These are phyloP conservation scores for Lipomyces lipofer DNA, from an alignment of 805 yeast genomes.

Conservation along the genomic window DNA sequence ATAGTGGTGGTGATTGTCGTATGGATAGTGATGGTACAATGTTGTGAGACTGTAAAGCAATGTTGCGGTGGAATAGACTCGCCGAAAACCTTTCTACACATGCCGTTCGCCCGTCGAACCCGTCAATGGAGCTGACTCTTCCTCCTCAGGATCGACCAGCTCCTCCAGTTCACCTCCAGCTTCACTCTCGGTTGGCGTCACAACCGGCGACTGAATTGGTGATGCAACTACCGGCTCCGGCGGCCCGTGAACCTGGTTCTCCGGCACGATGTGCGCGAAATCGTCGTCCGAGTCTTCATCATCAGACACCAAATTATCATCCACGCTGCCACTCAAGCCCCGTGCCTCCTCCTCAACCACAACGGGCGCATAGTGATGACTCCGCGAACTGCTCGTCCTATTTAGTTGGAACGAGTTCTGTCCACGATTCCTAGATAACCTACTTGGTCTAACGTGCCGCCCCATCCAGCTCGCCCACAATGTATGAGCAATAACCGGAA, in stretches of 20 bases:
- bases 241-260: not conserved
- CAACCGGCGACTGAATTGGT: not conserved
- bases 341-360: slow-evolving; percentile 35
- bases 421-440: slow-evolving; percentile 33
- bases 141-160: no score
- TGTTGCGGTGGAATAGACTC: no score
- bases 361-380: slow-evolving; percentile 28
- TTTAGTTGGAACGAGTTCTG: slow-evolving; percentile 28
- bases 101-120: no score
- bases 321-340: slow-evolving; percentile 33
- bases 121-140: no score
- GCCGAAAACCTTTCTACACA: no score
- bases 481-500: slow-evolving; percentile 30
- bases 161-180: no score
- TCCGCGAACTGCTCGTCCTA: slow-evolving; percentile 14
- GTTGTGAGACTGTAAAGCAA: no score
- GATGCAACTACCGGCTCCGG: slow-evolving; percentile 1
- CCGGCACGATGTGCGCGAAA: slow-evolving; percentile 14
- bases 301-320: slow-evolving; percentile 8
- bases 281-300: slow-evolving; percentile 25
- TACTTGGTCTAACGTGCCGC: slow-evolving; percentile 29
- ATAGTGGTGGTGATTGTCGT: no score
- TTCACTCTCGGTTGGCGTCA: not conserved
- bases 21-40: no score
- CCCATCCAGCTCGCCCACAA: slow-evolving; percentile 33